Evolutionary conservation across 805 yeast species (phyloP), one percentile per base, ranked within the genome.

Genomic region (Schwanniomyces polymorphus): DNA sequence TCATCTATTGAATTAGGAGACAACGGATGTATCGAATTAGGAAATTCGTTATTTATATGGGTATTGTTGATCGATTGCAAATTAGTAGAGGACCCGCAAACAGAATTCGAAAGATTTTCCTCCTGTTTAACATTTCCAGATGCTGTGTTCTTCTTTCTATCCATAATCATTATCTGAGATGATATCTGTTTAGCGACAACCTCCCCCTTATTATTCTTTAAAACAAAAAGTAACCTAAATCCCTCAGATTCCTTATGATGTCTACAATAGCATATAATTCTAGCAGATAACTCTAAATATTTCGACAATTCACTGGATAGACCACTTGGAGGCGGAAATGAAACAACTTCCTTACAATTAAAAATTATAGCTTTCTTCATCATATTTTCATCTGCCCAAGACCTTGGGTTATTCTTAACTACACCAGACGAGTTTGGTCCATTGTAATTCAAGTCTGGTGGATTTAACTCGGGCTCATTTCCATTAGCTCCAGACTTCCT

Each of bases 241-340:
- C 99, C 99, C 35, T 78, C 78, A n/a, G 84, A 73, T 52, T 91
- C 97, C 54, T 84, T 82, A 67, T 94, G 99, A 67, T 94, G 99
- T 54, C 98, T 82, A 69, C 98, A 94, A 64, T 94, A 92, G 67
- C 99, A 92, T 8, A 92, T 92, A 37, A 94, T 82, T 66, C 99
- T 81, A 21, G 97, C 80, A 31, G 79, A 67, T 28, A 81, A 59
- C 38, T 80, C 84, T 34, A 81, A 59, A 2, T 73, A 61, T 53
- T 75, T 76, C 12, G 59, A 51, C 47, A 61, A 39, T 50, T 56
- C 61, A 34, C 56, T 61, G 43, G 59, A 57, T 52, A 72, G 59
- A n/a, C 74, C 74, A 25, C 74, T 72, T 27, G 86, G 84, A 25
- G 85, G 74, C 6, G 88, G 88, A 57, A 87, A 80, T 11, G 89